A percentile compares a stretch with the other conserved stretches of the same genome.
These are phyloP conservation scores for Penicillium desertorum DNA, from an alignment of 495 filamentous ascomycete genomes.

Conservation along the genomic window DNA sequence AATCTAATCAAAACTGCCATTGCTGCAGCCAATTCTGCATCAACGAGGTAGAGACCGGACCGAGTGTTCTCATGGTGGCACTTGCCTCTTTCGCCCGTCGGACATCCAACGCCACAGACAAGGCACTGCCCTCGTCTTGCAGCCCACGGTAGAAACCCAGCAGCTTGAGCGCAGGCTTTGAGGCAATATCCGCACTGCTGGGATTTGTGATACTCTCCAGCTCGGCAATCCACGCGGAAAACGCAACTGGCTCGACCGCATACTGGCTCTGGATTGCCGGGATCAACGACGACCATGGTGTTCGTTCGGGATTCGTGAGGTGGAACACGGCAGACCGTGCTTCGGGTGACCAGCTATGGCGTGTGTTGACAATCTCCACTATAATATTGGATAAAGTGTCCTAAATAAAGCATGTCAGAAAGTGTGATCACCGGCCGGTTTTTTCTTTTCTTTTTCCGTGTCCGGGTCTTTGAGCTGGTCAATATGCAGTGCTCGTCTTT, in stretches of 20 bases:
- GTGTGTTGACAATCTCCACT: constrained; percentile 19
- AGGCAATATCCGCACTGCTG: constrained; percentile 17
- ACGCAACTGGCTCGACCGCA: constrained; percentile 17
- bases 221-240: constrained; percentile 26
- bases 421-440: too few species aligned
- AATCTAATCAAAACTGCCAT: constrained; percentile 22
- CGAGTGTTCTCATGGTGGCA: constrained; percentile 22
- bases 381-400: too few species aligned
- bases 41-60: constrained; percentile 19
- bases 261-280: constrained; percentile 18
- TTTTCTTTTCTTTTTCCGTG: too few species aligned
- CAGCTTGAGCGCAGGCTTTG: constrained; percentile 28
- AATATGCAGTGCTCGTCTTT: too few species aligned
- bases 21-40: constrained; percentile 30
- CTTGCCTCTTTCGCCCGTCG: constrained; percentile 22
- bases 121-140: constrained; percentile 5
- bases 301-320: constrained; percentile 26
- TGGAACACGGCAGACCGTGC: constrained; percentile 24
- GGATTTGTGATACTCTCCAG: constrained; percentile 24
- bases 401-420: too few species aligned
- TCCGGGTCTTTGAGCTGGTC: too few species aligned
- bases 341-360: constrained; percentile 11
- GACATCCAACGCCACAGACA: constrained; percentile 20
- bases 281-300: constrained; percentile 28
- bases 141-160: too few species aligned